A percentile compares a stretch with the other conserved stretches of the same genome.
These are phyloP conservation scores for Coniochaeta sp. DNA, from an alignment of 2,329 filamentous ascomycete species.

Conservation along the genomic window DNA sequence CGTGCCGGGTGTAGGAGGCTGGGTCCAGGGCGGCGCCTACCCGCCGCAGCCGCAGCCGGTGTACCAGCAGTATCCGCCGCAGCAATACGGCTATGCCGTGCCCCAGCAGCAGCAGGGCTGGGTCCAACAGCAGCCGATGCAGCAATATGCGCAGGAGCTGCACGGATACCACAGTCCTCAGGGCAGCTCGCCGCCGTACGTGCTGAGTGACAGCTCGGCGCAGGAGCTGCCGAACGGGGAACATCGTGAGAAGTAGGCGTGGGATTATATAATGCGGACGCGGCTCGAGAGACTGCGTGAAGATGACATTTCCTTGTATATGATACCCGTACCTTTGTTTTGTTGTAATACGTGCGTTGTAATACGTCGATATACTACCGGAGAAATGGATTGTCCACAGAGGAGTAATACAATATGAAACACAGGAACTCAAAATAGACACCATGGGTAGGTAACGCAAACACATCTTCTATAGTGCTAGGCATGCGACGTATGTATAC, in stretches of 20 bases:
- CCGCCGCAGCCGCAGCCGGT: conserved; percentile 2
- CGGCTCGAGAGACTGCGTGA: too few relatives aligned
- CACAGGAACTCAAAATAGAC: too few relatives aligned
- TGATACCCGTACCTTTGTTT: too few relatives aligned
- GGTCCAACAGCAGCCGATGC: not conserved
- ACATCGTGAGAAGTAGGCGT: not conserved
- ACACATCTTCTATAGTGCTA: too few relatives aligned
- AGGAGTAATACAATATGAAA: too few relatives aligned
- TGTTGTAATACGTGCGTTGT: too few relatives aligned
- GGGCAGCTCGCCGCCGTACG: not conserved
- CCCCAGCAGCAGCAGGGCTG: not conserved
- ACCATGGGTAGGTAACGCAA: too few relatives aligned
- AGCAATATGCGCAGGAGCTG: not conserved
- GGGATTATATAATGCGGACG: too few relatives aligned
- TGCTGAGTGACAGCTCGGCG: not conserved
- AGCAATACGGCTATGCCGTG: conserved; percentile 1
- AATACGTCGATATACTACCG: too few relatives aligned
- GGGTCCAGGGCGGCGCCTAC: conserved; percentile 1
- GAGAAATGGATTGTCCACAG: too few relatives aligned
- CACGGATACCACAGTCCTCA: not conserved
- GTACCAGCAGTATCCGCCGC: conserved; percentile 4
- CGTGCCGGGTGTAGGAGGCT: not conserved
- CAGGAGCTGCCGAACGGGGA: not conserved
- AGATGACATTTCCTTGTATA: too few relatives aligned
- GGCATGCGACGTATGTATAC: too few relatives aligned